Conservation (phyloP, 1,284 basidiomycete species). For the Taiwanofungus camphoratus region DNA sequence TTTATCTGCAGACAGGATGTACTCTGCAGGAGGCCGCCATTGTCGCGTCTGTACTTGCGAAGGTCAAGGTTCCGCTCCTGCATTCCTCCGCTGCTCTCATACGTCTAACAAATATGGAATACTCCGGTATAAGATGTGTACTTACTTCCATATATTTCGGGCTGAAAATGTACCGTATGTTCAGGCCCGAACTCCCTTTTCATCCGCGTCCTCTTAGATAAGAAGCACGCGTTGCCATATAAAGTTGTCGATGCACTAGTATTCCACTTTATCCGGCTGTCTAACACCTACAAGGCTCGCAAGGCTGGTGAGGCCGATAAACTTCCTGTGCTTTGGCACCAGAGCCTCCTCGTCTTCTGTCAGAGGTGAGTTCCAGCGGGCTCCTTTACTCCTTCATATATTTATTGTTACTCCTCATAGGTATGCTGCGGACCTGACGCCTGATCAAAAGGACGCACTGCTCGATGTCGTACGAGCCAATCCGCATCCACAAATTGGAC, state of each 20-base stretch:
- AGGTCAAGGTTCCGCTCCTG: constrained; percentile 90
- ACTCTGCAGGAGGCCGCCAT: constrained; percentile 96
- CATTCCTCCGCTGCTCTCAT: constrained; percentile 96
- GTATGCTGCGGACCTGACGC: constrained; percentile 94
- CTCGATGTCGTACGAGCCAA: constrained; percentile 88
- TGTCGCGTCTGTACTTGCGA: constrained; percentile 86
- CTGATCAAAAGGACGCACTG: constrained; percentile 97
- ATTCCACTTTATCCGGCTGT: constrained; percentile 95
- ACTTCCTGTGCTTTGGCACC: constrained; percentile 97
- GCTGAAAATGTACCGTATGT: neutral
- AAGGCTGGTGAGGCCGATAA: constrained; percentile 62
- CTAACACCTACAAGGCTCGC: constrained; percentile 80
- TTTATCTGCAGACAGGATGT: constrained; percentile 54
- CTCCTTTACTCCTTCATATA: neutral
- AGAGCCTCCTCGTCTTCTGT: constrained; percentile 90
- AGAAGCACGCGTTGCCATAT: constrained; percentile 97
- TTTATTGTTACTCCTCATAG: constrained; percentile 35
- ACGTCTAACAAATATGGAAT: constrained; percentile 95
- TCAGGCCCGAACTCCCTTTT: constrained; percentile 92
- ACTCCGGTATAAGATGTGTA: constrained; percentile 56
- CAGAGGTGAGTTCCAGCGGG: constrained; percentile 59
- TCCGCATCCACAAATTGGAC: constrained; percentile 84
- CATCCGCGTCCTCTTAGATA: constrained; percentile 95
- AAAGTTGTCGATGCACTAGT: constrained; percentile 97
- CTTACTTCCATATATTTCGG: neutral